Base-by-base conservation (phyloP, 345 rosid species). In the Rhizophora mangle region DNA sequence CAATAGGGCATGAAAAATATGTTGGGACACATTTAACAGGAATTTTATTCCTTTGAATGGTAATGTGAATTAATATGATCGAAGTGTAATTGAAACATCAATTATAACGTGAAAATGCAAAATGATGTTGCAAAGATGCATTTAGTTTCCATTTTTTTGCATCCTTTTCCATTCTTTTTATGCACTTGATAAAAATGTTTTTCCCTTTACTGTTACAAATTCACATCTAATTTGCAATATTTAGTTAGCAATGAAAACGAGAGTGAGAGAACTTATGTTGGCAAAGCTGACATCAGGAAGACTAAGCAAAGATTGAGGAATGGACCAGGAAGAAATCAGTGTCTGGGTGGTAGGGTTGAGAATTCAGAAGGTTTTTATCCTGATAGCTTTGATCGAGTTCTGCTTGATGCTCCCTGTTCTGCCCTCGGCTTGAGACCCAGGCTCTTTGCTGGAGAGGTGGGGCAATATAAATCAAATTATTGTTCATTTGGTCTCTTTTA, bases 391-490 rank as follows among this genome's bases (percentile, higher is more conserved):
- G 98, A 95, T 79, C 79, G 99, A 29, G 94, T 92, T 56, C 96
- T 95, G 77, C 91, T 95, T 55, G 99, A 95, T 73, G 97, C 97
- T 77, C 99, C 99, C n/a, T 95, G 99, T 72, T 92, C 99, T 74
- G 98, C 99, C 78, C 99, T 95, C 78, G 98, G 98, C 69, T 82
- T 92, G 85, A 84, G 99, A 74, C 99, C 99, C 67, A 83, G 98
- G 56, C 91, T 95, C 63, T 95, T 89, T 75, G 82, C 89, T 73
- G 89, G 86, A 58, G 85, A 92, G 98, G 99, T 95, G 87, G 32
- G 81, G 64, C 56, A 36, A 21, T 58, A 39, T 39, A 39, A 37
- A 27, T 37, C 22, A 15, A 32, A 53, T 16, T 27, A 24, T 62
- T 61, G 32, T 24, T 22, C 29, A 24, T 71, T 53, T 5, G 54